These are phyloP conservation scores for Acanthamoeba triangularis DNA, from an alignment of 208 protist species.

Conservation along the genomic window DNA sequence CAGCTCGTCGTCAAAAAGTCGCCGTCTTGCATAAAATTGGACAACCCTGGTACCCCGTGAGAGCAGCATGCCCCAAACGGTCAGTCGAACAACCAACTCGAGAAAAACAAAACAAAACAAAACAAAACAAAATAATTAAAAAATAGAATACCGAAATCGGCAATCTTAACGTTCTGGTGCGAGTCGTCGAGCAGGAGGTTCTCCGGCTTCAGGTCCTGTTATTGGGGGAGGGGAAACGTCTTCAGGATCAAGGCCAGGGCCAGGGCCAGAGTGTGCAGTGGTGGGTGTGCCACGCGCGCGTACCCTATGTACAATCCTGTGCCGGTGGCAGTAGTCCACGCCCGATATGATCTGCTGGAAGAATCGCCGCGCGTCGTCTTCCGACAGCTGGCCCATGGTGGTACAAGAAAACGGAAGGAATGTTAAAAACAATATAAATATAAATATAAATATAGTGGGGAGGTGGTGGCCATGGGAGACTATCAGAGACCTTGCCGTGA, in stretches of 20 bases:
- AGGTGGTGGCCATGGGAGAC: neutral
- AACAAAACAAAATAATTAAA: too few species aligned
- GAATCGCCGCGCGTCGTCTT: constrained; percentile 94
- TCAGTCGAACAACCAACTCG: too few species aligned
- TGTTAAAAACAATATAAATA: constrained; percentile 17
- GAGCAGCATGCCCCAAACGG: too few species aligned
- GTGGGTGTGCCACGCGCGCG: neutral
- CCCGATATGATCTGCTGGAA: constrained; percentile 99
- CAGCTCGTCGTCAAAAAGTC: constrained; percentile 94
- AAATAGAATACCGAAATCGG: constrained; percentile 92
- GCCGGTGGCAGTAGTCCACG: constrained; percentile 98
- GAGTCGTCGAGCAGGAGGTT: constrained; percentile 92
- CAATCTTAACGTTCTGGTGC: constrained; percentile 94
- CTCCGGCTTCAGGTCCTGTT: constrained; percentile 93
- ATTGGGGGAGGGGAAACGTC: neutral
- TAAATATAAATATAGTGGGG: constrained; percentile 52
- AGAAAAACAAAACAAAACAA: too few species aligned
- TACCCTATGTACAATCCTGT: constrained; percentile 91
- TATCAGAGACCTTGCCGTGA: constrained; percentile 93
- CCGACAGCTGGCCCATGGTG: constrained; percentile 90
- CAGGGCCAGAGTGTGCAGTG: too few species aligned
- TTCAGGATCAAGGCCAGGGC: neutral
- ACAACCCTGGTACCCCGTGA: constrained; percentile 81
- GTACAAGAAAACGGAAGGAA: neutral
- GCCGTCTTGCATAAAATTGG: constrained; percentile 93